phyloP scores from a whole-genome alignment of 805 yeast species.

The Starmera dryadoides region DNA sequence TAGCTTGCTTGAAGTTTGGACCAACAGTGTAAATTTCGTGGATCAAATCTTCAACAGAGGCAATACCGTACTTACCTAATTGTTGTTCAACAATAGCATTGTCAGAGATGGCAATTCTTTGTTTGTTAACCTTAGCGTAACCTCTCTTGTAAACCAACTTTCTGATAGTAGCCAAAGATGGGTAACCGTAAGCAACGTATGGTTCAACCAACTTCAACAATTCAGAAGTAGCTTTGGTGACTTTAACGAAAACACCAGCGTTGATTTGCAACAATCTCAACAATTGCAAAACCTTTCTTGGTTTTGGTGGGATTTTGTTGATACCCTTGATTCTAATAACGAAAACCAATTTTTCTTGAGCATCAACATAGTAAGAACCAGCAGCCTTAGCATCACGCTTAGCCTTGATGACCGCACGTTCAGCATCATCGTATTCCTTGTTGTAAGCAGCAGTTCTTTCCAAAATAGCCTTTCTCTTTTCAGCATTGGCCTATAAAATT shows the following conservation, averaged over 20 bases:
- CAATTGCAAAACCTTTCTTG: conserved; percentile 96
- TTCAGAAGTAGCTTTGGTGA: conserved; percentile 93
- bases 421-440: conserved; percentile 89
- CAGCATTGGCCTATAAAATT: conserved; percentile 36
- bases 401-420: conserved; percentile 79
- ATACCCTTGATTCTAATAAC: conserved; percentile 99
- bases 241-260: conserved; percentile 91
- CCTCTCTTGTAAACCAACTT: conserved; percentile 96
- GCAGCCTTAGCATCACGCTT: conserved; percentile 91
- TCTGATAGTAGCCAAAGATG: conserved; percentile 85
- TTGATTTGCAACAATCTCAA: conserved; percentile 90
- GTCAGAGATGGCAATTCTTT: conserved; percentile 86
- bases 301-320: conserved; percentile 97
- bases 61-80: conserved; percentile 90
- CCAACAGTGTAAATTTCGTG: conserved; percentile 96
- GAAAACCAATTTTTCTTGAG: conserved; percentile 90
- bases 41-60: conserved; percentile 87
- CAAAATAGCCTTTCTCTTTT: conserved; percentile 64
- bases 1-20: conserved; percentile 97
- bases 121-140: conserved; percentile 94
- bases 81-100: conserved; percentile 82
- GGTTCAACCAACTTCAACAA: conserved; percentile 92
- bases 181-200: conserved; percentile 97
- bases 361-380: conserved; percentile 92
- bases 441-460: conserved; percentile 96